Evolutionary conservation across 768 basidiomycete genomes (phyloP).

Genomic region (Russula sp.): DNA sequence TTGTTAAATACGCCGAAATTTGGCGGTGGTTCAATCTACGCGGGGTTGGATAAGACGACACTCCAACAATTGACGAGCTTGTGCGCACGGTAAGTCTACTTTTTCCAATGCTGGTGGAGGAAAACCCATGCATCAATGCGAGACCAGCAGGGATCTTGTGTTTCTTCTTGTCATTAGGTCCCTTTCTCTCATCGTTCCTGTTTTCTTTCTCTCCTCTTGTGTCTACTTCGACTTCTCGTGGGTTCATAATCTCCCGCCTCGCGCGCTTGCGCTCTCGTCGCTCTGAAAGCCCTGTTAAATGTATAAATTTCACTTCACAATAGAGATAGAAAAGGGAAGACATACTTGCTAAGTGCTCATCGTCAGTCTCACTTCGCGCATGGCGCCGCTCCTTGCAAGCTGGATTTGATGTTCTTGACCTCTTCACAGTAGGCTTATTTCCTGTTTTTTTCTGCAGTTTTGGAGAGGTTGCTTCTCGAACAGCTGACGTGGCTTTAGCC

Average conservation of each 20-base stretch:
- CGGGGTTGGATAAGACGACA: not conserved
- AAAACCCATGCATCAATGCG: conserved; percentile 62
- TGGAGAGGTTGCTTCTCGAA: not conserved
- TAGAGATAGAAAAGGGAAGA: not conserved
- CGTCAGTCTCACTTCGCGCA: conserved; percentile 25
- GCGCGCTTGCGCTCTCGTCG: conserved; percentile 56
- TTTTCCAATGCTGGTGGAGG: conserved; percentile 53
- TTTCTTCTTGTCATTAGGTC: conserved; percentile 25
- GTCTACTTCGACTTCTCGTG: conserved; percentile 6
- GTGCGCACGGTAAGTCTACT: conserved; percentile 51
- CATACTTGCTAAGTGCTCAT: conserved; percentile 34
- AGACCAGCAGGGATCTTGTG: conserved; percentile 40
- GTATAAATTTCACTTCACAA: not conserved
- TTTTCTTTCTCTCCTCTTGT: conserved; percentile 17
- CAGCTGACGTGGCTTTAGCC: not conserved
- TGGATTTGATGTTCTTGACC: not conserved
- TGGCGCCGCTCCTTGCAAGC: conserved; percentile 2
- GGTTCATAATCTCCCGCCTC: conserved; percentile 19
- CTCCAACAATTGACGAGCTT: not conserved
- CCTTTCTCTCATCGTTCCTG: conserved; percentile 20
- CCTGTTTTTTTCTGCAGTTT: not conserved
- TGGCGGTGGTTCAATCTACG: conserved; percentile 39
- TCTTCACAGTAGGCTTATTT: not conserved
- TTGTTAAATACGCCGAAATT: conserved; percentile 54
- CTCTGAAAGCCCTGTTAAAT: conserved; percentile 47